Conservation (phyloP, 2,329 filamentous ascomycete genomes). For the Aureobasidium zeae region DNA sequence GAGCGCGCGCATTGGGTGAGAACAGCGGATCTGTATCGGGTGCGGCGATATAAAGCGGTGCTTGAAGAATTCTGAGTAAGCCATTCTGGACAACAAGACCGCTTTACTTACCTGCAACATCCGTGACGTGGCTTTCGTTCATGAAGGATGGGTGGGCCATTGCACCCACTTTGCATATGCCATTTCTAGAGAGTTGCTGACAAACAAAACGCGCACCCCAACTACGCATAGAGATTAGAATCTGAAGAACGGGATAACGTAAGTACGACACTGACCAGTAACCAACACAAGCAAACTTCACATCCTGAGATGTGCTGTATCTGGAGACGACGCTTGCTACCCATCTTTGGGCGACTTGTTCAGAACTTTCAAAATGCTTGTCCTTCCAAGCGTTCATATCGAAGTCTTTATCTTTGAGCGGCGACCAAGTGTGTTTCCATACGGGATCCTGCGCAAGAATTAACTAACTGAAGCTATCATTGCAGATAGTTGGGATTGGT, state of each 20-base stretch:
- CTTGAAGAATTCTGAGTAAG: background rate
- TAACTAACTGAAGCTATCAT: background rate
- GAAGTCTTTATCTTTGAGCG: background rate
- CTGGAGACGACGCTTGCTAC: background rate
- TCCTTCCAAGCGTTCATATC: background rate
- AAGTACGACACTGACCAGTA: background rate
- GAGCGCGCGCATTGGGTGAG: background rate
- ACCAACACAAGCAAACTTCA: slow-evolving; percentile 1
- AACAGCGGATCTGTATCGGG: background rate
- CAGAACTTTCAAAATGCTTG: background rate
- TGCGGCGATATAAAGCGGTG: background rate
- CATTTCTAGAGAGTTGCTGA: background rate
- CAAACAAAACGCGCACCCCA: background rate
- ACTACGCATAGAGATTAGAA: background rate
- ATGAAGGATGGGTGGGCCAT: background rate
- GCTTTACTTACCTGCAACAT: background rate
- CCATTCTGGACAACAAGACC: too few species aligned
- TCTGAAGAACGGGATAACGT: background rate
- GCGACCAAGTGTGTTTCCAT: background rate
- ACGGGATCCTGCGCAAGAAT: background rate
- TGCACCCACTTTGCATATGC: background rate
- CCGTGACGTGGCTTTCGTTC: background rate
- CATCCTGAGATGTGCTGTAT: background rate
- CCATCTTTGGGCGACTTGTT: background rate
- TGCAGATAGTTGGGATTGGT: too few species aligned